Conservation (phyloP, 441 rosid genomes). For the Corymbia calophylla region DNA sequence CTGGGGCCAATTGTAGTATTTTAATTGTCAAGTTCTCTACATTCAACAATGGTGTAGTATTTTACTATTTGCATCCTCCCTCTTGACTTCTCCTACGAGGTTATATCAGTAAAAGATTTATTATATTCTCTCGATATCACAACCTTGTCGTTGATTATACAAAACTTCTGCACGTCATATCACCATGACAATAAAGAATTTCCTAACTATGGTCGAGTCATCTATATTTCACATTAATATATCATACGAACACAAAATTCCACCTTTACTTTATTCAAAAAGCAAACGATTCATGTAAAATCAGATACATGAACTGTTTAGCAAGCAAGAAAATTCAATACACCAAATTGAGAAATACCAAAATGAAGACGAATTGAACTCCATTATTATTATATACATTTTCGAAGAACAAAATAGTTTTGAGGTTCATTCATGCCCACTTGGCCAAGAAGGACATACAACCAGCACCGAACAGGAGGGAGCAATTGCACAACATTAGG, state of each 20-base stretch:
- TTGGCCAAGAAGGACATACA: slow-evolving; percentile 56
- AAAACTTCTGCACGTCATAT: background rate
- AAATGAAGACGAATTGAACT: background rate
- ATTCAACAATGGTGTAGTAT: background rate
- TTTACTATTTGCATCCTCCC: background rate
- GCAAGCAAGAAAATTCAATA: background rate
- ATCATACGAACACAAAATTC: background rate
- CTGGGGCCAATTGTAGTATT: background rate
- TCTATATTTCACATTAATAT: background rate
- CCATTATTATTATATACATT: background rate
- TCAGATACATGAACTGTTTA: background rate
- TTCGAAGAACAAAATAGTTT: background rate
- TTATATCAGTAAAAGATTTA: background rate
- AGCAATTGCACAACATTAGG: slow-evolving; percentile 26
- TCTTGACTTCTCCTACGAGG: background rate
- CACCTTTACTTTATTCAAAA: background rate
- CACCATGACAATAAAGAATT: background rate
- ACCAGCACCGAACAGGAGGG: slow-evolving; percentile 48
- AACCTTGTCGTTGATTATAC: too few species aligned
- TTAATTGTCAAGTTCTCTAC: background rate
- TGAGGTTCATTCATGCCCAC: slow-evolving; percentile 42
- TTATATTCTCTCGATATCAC: background rate
- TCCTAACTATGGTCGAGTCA: background rate
- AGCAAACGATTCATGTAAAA: background rate
- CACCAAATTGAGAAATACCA: background rate